Conservation (phyloP, 192 early-diverging fungal genomes). For the Chytriomyces hyalinus region DNA sequence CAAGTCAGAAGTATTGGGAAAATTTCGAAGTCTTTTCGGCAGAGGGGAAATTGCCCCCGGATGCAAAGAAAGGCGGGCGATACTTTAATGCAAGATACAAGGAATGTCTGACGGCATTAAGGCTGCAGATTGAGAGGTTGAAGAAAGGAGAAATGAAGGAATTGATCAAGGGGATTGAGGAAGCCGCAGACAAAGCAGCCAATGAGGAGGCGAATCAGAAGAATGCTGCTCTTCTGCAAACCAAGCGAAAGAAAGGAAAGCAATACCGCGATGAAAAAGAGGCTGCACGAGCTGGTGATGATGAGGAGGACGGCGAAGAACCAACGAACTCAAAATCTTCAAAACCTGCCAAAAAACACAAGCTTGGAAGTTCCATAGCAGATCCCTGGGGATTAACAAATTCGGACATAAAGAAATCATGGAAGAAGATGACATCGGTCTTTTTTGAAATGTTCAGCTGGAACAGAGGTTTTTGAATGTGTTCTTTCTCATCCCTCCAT, state of each 20-base stretch:
- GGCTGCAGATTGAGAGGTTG: conserved; percentile 34
- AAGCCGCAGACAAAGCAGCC: conserved; percentile 27
- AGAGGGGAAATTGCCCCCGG: conserved; percentile 34
- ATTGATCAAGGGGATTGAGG: conserved; percentile 12
- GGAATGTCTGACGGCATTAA: conserved; percentile 33
- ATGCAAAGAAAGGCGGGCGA: conserved; percentile 42
- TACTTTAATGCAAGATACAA: conserved; percentile 45
- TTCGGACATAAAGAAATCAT: conserved; percentile 35
- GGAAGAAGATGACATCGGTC: conserved; percentile 46
- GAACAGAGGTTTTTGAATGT: conserved; percentile 34
- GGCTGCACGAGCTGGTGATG: conserved; percentile 19
- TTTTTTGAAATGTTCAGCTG: conserved; percentile 53
- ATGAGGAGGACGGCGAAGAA: conserved; percentile 38
- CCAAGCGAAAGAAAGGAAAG: conserved; percentile 36
- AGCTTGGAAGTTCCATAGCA: conserved; percentile 26
- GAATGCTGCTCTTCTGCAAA: conserved; percentile 18
- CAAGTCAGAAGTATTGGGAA: conserved; percentile 40
- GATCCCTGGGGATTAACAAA: conserved; percentile 50
- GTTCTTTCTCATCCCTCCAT: not conserved
- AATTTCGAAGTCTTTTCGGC: conserved; percentile 43
- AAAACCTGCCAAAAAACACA: conserved; percentile 23
- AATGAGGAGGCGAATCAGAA: not conserved
- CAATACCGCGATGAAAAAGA: conserved; percentile 15
- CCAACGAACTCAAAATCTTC: not conserved
- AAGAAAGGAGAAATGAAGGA: conserved; percentile 13